Evolutionary conservation across 1,284 basidiomycete genomes (phyloP), one percentile per base, ranked within the genome.

Genomic region (Chondrostereum purpureum): DNA sequence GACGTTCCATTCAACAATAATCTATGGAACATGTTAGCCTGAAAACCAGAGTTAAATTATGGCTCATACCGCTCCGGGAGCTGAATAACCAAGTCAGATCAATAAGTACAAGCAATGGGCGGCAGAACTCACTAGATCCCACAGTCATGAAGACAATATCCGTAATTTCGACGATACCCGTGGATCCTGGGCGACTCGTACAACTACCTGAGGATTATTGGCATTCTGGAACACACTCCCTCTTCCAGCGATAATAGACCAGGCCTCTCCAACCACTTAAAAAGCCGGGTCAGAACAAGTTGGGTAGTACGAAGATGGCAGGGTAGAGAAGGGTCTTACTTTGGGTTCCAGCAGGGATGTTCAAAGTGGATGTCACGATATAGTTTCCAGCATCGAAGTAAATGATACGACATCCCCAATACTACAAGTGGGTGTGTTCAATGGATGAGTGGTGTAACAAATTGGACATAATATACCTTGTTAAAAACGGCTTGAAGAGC

Each of bases 311-410:
- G n/a, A n/a, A n/a, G n/a, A n/a, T n/a, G n/a, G n/a, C n/a, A n/a
- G n/a, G n/a, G n/a, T n/a, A n/a, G n/a, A n/a, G n/a, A n/a, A 31
- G n/a, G n/a, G n/a, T n/a, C 27, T 8, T n/a, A 31, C 27, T 60
- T 39, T 71, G 72, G 0, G 77, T 70, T 13, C 77, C 79, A 2
- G 72, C 69, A 12, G 82, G 83, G 39, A 85, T 73, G 2, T 62
- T 65, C 47, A 85, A 69, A 2, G 82, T 84, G 39, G 69, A 66
- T 13, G 72, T 69, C 51, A 84, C 67, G 44, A 79, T 61, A 62
- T 84, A 84, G 11, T 70, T 70, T 17, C 77, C 77, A 1, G 72
- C 71, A 49, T 78, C 77, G 53, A 82, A 73, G 65, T 76, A 82
- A 48, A 82, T 75, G 53, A 82, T 73, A 57, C 76, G 79, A 58